Base-by-base conservation (phyloP, 768 basidiomycete species). In the Calocybe cyanea region DNA sequence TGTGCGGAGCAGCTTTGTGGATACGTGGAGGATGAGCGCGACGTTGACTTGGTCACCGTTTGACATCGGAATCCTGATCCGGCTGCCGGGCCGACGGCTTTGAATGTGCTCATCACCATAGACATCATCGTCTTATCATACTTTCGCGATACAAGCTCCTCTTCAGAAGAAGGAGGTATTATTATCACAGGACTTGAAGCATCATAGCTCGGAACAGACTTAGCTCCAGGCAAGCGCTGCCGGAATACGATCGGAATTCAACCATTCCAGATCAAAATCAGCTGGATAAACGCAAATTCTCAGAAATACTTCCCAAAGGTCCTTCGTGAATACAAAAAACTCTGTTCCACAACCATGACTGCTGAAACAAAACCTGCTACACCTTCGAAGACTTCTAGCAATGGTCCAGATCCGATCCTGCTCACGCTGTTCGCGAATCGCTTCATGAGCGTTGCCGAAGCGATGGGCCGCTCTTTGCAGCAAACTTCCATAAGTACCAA, bases 371-470 rank as follows among this genome's bases (percentile, higher is more conserved):
- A 24, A 7, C 44, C 46, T 11, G 7, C 24, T 32, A 45, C 38
- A 18, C 36, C 44, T 20, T 42, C 57, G 35, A 53, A 61, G 24
- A 45, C 41, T n/a, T 37, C 53, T 17, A 46, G 46, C 38, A 68
- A 73, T 57, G 76, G 74, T 14, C 84, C 89, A 9, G 92, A 95
- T 61, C 88, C 91, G 0, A 90, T 94, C 52, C 70, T 92, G 23
- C 73, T 96, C 37, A 91, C 92, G 1, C 79, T 98, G 41, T 97
- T 96, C 57, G 89, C 92, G 9, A 94, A 96, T 58, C 87, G 94
- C 35, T 94, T 97, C 69, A 97, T 97, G 94, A 89, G 89, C 56
- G 90, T 97, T 15, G 92, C 92, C 7, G 92, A 95, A 61, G 92
- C 92, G 8, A 96, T 95, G 92, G 93, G 92, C 8, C 75, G 88